phyloP scores from a whole-genome alignment of 495 filamentous ascomycete species.

The Physcia stellaris region DNA sequence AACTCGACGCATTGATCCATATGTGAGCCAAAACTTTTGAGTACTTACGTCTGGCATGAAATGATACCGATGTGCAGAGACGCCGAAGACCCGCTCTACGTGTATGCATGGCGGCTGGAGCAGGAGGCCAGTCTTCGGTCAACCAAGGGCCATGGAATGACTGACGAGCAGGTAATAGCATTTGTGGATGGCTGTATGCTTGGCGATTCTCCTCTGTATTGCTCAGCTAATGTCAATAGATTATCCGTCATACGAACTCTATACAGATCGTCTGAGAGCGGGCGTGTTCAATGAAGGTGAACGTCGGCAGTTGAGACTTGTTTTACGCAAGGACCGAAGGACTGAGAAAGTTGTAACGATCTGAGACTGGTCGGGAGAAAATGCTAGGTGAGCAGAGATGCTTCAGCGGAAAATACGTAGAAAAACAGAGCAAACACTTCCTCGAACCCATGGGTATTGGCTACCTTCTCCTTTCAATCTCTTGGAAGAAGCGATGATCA shows the following conservation, averaged over 20 bases:
- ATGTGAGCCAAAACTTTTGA: constrained; percentile 35
- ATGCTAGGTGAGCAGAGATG: neutral
- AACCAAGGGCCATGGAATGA: constrained; percentile 64
- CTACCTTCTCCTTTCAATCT: too few relatives aligned
- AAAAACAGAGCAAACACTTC: too few relatives aligned
- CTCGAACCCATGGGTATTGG: too few relatives aligned
- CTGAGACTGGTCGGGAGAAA: too few relatives aligned
- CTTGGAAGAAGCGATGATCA: too few relatives aligned
- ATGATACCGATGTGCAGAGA: constrained; percentile 36
- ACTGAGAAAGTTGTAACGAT: constrained; percentile 35
- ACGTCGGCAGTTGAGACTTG: constrained; percentile 49
- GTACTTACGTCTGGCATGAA: constrained; percentile 1
- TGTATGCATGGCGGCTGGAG: constrained; percentile 79
- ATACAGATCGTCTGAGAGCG: constrained; percentile 47
- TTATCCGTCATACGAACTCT: constrained; percentile 60
- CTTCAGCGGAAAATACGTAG: neutral
- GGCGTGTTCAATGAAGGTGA: constrained; percentile 48
- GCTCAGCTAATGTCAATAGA: constrained; percentile 23
- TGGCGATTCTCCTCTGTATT: neutral
- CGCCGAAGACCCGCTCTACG: constrained; percentile 57
- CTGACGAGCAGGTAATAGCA: constrained; percentile 47
- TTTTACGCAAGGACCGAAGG: constrained; percentile 45
- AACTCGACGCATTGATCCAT: constrained; percentile 72
- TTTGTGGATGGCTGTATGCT: constrained; percentile 56
- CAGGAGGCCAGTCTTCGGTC: constrained; percentile 60